Base-by-base conservation (phyloP, 164 flowering plant species). In the Paratinospora sagittata region DNA sequence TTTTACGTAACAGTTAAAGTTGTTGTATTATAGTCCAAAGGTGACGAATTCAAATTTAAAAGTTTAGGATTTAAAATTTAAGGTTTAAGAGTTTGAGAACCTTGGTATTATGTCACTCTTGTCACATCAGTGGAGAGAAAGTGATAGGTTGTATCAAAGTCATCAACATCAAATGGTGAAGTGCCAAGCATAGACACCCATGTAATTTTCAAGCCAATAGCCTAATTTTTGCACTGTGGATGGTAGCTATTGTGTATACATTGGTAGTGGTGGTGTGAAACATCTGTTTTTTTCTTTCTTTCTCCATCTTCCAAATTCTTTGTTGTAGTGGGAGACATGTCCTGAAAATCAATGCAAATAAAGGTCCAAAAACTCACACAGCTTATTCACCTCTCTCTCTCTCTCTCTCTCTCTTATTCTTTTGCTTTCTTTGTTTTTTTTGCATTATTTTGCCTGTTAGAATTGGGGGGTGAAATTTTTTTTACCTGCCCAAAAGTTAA, bases 361-460 rank as follows among this genome's bases (percentile, higher is more conserved):
- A 52, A 52, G n/a, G 58, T 49, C 58, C 19, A 19, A 17, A 19
- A 11, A 43, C 14, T 43, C 14, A 3, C 21, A 52, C 58, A 52
- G 58, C 58, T 52, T 16, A 16, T 8, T 16, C 58, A 16, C 58
- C 58, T 52, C 19, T 52, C 19, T 52, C n/a, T 52, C 58, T 52
- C 43, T n/a, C n/a, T n/a, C n/a, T n/a, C n/a, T n/a, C n/a, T n/a
- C n/a, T n/a, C n/a, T n/a, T n/a, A 39, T 39, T 52, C 58, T 52
- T 52, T 52, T 52, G 55, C 58, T 14, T 14, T n/a, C n/a, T n/a
- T n/a, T n/a, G n/a, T n/a, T n/a, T n/a, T n/a, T 52, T 21, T 52
- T 52, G 19, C 58, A 52, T 52, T 52, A 52, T 52, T 52, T 52
- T 52, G 55, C 58, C 58, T 52, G 58, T 52, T 52, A 52, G 58